phyloP scores from a whole-genome alignment of 1,139 yeast genomes.

The Taphrina deformans region DNA sequence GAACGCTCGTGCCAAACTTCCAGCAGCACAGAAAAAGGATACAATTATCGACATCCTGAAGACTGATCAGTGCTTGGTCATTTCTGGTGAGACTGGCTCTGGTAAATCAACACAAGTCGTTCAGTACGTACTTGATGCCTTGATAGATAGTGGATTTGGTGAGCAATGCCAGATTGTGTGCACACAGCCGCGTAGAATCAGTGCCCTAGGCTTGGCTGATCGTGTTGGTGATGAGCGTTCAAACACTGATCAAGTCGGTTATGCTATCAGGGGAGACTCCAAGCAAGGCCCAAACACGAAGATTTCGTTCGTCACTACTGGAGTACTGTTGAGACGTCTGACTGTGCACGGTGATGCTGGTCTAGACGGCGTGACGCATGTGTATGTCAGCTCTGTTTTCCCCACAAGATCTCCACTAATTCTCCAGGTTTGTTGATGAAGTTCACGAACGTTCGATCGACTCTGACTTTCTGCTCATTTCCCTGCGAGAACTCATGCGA shows the following conservation, averaged over 20 bases:
- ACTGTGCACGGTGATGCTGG: slow-evolving; percentile 50
- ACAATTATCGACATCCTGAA: slow-evolving; percentile 59
- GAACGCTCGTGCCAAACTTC: slow-evolving; percentile 56
- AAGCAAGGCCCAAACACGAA: slow-evolving; percentile 62
- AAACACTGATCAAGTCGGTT: slow-evolving; percentile 82
- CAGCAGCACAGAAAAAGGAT: slow-evolving; percentile 76
- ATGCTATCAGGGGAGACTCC: slow-evolving; percentile 85
- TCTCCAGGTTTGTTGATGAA: slow-evolving; percentile 72
- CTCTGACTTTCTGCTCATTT: slow-evolving; percentile 77
- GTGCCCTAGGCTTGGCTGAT: slow-evolving; percentile 92
- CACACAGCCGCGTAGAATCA: slow-evolving; percentile 94
- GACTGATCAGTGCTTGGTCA: slow-evolving; percentile 63
- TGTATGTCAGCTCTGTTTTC: not conserved
- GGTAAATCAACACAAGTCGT: slow-evolving; percentile 93
- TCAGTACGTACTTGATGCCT: slow-evolving; percentile 75
- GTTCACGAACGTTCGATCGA: slow-evolving; percentile 95
- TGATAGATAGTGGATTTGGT: slow-evolving; percentile 47
- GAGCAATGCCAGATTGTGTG: slow-evolving; percentile 69
- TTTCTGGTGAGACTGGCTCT: slow-evolving; percentile 97
- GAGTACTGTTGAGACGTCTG: slow-evolving; percentile 82
- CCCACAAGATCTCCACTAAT: slow-evolving; percentile 44
- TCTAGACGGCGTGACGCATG: slow-evolving; percentile 61
- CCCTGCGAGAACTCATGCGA: slow-evolving; percentile 51
- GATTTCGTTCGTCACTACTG: slow-evolving; percentile 84
- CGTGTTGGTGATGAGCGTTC: slow-evolving; percentile 84